These are phyloP conservation scores for Nakazawaea sp. DNA, from an alignment of 805 yeast species.

Conservation along the genomic window DNA sequence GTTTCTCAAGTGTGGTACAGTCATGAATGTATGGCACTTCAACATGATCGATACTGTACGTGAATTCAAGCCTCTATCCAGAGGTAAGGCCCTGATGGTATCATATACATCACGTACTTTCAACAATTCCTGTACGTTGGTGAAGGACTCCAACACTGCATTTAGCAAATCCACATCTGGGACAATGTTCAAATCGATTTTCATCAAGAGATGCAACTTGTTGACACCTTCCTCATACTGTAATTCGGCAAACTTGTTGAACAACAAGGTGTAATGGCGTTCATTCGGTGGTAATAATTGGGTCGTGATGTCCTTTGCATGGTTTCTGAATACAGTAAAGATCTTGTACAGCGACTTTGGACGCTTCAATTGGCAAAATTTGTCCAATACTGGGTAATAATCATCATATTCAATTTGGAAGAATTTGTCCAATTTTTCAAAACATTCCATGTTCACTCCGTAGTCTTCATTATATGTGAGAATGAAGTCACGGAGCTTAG, in stretches of 20 bases:
- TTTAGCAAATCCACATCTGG: slow-evolving; percentile 55
- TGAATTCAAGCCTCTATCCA: slow-evolving; percentile 45
- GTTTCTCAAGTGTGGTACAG: slow-evolving; percentile 47
- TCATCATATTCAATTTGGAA: slow-evolving; percentile 53
- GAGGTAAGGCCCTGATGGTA: slow-evolving; percentile 47
- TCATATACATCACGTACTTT: slow-evolving; percentile 56
- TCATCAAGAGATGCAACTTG: slow-evolving; percentile 55
- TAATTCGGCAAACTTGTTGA: slow-evolving; percentile 52
- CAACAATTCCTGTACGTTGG: slow-evolving; percentile 47
- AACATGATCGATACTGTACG: slow-evolving; percentile 64
- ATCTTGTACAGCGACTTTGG: slow-evolving; percentile 58
- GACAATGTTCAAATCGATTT: slow-evolving; percentile 52
- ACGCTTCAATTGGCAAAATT: slow-evolving; percentile 45
- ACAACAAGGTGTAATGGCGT: slow-evolving; percentile 54
- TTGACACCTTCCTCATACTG: slow-evolving; percentile 59
- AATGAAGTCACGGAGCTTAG: slow-evolving; percentile 38
- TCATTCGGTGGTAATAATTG: slow-evolving; percentile 43
- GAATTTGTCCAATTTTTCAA: slow-evolving; percentile 46
- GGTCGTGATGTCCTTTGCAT: slow-evolving; percentile 37
- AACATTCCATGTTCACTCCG: slow-evolving; percentile 53
- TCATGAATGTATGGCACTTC: slow-evolving; percentile 47
- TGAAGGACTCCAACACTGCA: slow-evolving; percentile 56
- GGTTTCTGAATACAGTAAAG: slow-evolving; percentile 51
- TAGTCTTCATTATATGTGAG: slow-evolving; percentile 26
- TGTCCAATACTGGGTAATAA: slow-evolving; percentile 51